Percentiles rank a stretch among this genome's conserved stretches.
phyloP scores from a whole-genome alignment of 805 yeast species.

The Lipomyces kockii region DNA sequence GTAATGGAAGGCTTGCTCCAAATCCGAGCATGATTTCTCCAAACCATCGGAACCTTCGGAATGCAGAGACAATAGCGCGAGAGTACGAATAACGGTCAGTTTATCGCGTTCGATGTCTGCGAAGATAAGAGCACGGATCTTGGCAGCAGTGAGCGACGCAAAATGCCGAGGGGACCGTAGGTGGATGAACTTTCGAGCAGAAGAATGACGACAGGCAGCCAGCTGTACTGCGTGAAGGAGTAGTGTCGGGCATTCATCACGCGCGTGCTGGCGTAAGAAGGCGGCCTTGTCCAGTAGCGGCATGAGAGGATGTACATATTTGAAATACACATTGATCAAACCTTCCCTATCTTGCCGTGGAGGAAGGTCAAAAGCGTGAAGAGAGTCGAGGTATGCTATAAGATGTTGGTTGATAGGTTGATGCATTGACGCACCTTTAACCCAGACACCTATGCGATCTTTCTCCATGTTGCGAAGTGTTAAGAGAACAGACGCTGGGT shows the following conservation, averaged over 20 bases:
- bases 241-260: slow-evolving; percentile 49
- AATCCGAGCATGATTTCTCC: slow-evolving; percentile 47
- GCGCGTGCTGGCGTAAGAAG: slow-evolving; percentile 47
- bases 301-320: slow-evolving; percentile 49
- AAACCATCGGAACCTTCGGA: slow-evolving; percentile 50
- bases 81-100: slow-evolving; percentile 46
- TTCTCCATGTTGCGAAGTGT: slow-evolving; percentile 28
- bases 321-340: slow-evolving; percentile 49
- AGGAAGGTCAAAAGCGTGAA: slow-evolving; percentile 50
- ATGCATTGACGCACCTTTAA: slow-evolving; percentile 42
- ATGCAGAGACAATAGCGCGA: slow-evolving; percentile 48
- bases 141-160: slow-evolving; percentile 44
- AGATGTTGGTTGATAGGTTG: slow-evolving; percentile 43
- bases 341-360: slow-evolving; percentile 44
- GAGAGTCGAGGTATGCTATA: slow-evolving; percentile 45
- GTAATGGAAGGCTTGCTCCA: slow-evolving; percentile 48
- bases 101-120: slow-evolving; percentile 50
- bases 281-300: slow-evolving; percentile 51
- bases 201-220: slow-evolving; percentile 50
- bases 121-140: slow-evolving; percentile 47
- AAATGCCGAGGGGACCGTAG: slow-evolving; percentile 44
- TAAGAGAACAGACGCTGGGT: slow-evolving; percentile 28
- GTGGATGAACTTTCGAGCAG: slow-evolving; percentile 43
- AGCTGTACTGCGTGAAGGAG: slow-evolving; percentile 52
- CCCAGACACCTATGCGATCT: slow-evolving; percentile 45